These are phyloP conservation scores for Knufia petricola DNA, from an alignment of 2,329 filamentous ascomycete genomes.

Conservation along the genomic window DNA sequence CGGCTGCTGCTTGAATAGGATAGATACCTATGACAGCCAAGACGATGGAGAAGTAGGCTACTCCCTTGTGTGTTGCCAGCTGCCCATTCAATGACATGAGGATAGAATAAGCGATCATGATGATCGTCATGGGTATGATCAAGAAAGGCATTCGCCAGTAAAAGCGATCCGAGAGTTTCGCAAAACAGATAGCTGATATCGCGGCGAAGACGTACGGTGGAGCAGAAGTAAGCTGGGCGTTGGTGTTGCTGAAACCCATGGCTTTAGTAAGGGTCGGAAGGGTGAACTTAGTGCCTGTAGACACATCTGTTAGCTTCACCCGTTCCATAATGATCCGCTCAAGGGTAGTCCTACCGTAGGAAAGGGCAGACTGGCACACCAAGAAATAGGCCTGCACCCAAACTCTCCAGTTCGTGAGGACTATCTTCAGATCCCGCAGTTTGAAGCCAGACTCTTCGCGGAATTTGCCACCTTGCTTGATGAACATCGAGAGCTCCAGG, in stretches of 20 bases:
- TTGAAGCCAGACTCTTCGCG: slow-evolving; percentile 22
- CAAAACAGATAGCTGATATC: slow-evolving; percentile 25
- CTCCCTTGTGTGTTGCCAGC: slow-evolving; percentile 18
- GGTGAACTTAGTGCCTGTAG: slow-evolving; percentile 15
- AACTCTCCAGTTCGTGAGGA: slow-evolving; percentile 41
- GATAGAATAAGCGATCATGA: slow-evolving; percentile 25
- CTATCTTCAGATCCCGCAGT: slow-evolving; percentile 37
- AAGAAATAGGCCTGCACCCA: slow-evolving; percentile 26
- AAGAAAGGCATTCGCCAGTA: slow-evolving; percentile 27
- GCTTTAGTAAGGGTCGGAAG: slow-evolving; percentile 33
- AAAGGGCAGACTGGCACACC: slow-evolving; percentile 15
- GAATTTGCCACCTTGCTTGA: slow-evolving; percentile 12
- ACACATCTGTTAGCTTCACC: slow-evolving; percentile 3
- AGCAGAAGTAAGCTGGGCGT: slow-evolving; percentile 32
- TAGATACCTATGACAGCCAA: slow-evolving; percentile 22
- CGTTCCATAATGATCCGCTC: background rate
- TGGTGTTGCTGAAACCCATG: slow-evolving; percentile 31
- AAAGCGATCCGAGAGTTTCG: slow-evolving; percentile 26
- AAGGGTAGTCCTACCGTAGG: background rate
- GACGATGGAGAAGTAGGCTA: slow-evolving; percentile 23
- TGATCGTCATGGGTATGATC: slow-evolving; percentile 20
- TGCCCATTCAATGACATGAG: slow-evolving; percentile 22
- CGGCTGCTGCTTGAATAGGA: slow-evolving; percentile 23
- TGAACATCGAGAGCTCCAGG: slow-evolving; percentile 12
- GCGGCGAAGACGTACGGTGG: slow-evolving; percentile 34